Conservation (phyloP, 2,329 filamentous ascomycete species). For the Ophiostoma sp. region DNA sequence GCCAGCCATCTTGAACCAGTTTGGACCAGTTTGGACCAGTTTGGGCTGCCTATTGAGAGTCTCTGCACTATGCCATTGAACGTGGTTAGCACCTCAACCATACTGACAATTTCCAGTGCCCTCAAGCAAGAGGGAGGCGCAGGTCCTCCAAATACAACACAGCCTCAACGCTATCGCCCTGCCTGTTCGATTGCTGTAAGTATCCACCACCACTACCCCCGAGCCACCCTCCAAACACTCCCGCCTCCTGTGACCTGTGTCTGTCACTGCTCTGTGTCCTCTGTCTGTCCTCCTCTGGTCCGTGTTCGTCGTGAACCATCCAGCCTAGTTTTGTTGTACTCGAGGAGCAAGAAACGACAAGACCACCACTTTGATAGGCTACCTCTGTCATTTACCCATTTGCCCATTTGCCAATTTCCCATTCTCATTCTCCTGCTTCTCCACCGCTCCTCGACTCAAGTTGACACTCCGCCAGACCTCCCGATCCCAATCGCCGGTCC, state of each 20-base stretch:
- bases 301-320: conserved; percentile 3
- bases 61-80: neutral
- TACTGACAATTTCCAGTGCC: neutral
- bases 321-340: neutral
- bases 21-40: neutral
- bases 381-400: neutral
- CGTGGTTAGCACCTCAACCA: neutral
- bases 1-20: no score
- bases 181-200: conserved; percentile 9
- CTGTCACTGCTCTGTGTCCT: neutral
- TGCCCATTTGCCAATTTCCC: neutral
- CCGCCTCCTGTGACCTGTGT: conserved; percentile 4
- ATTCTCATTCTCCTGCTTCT: neutral
- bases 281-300: no score
- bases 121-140: conserved; percentile 18
- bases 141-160: conserved; percentile 24
- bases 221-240: conserved; percentile 12
- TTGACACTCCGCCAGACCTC: neutral
- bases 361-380: neutral
- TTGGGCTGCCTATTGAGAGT: neutral
- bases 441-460: neutral
- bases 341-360: neutral
- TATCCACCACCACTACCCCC: conserved; percentile 15
- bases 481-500: neutral
- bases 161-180: conserved; percentile 26